These are phyloP conservation scores for Epichloe baconii DNA, from an alignment of 2,329 filamentous ascomycete species.

Conservation along the genomic window DNA sequence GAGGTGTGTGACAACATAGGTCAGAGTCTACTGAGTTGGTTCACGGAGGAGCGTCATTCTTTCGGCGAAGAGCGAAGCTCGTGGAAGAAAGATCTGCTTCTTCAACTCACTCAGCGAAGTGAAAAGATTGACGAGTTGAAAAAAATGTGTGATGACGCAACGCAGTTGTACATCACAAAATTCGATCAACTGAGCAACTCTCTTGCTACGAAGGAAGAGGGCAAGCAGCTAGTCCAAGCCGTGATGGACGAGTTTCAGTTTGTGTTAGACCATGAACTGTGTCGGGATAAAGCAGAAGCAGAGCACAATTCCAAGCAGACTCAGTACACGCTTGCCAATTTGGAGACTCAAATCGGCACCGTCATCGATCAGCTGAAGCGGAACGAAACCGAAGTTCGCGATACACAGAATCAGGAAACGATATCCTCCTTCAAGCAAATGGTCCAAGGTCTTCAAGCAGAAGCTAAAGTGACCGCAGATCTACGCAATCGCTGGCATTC, in stretches of 20 bases:
- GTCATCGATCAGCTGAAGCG: conserved; percentile 9
- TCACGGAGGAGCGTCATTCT: not conserved
- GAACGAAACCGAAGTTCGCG: not conserved
- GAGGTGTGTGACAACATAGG: not conserved
- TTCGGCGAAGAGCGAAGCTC: conserved; percentile 1
- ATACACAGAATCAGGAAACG: not conserved
- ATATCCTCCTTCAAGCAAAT: conserved; percentile 8
- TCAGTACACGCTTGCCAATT: conserved; percentile 5
- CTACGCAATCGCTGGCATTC: conserved; percentile 15
- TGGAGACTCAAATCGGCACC: conserved; percentile 12
- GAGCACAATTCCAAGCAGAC: conserved; percentile 7
- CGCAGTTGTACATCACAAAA: not conserved
- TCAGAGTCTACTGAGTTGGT: not conserved
- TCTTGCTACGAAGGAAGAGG: conserved; percentile 4
- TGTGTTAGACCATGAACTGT: conserved; percentile 13
- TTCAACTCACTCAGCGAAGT: not conserved
- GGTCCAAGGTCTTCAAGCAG: conserved; percentile 11
- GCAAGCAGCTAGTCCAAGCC: conserved; percentile 8
- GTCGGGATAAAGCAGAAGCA: conserved; percentile 10
- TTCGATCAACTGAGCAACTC: conserved; percentile 2
- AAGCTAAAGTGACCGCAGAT: conserved; percentile 8
- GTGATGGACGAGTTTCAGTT: conserved; percentile 10
- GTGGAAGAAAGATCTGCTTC: conserved; percentile 1
- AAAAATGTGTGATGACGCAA: not conserved
- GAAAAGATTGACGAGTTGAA: conserved; percentile 2